These are phyloP conservation scores for Elongisporangium undulatum DNA, from an alignment of 352 stramenopile species.

Conservation along the genomic window DNA sequence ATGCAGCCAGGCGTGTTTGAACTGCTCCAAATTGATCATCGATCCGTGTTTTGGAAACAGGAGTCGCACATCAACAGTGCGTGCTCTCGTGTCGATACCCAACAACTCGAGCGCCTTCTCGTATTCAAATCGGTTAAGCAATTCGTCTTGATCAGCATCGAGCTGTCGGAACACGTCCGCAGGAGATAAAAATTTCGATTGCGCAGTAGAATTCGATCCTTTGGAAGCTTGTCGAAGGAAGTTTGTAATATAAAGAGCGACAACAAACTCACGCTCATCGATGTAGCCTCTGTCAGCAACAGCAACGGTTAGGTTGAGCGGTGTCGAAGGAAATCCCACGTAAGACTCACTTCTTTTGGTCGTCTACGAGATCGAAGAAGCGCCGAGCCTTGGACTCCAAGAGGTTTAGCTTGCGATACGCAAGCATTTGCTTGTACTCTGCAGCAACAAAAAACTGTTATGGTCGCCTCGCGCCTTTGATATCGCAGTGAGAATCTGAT, in stretches of 20 bases:
- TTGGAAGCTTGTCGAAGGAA: conserved; percentile 25
- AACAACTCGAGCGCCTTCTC: conserved; percentile 55
- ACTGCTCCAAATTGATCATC: conserved; percentile 41
- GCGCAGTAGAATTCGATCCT: conserved; percentile 2
- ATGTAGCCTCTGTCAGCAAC: conserved; percentile 40
- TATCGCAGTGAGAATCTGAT: conserved; percentile 4
- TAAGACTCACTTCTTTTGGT: conserved; percentile 57
- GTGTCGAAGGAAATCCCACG: neutral
- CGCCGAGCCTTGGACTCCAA: conserved; percentile 63
- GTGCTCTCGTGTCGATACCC: conserved; percentile 16
- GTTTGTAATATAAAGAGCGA: conserved; percentile 73
- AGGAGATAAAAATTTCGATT: conserved; percentile 27
- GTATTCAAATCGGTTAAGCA: conserved; percentile 67
- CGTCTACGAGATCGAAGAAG: conserved; percentile 68
- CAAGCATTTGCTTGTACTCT: conserved; percentile 81
- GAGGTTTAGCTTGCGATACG: conserved; percentile 58
- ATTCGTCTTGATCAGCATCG: conserved; percentile 46
- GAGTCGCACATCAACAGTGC: conserved; percentile 12
- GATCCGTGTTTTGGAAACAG: conserved; percentile 30
- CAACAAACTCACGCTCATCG: conserved; percentile 70
- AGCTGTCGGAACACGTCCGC: conserved; percentile 60
- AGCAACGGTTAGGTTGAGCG: neutral
- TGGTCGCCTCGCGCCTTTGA: no score
- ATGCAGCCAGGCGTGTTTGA: conserved; percentile 49
- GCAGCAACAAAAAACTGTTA: neutral